Conservation (phyloP, 352 stramenopile genomes). For the Phytophthora rubi region DNA sequence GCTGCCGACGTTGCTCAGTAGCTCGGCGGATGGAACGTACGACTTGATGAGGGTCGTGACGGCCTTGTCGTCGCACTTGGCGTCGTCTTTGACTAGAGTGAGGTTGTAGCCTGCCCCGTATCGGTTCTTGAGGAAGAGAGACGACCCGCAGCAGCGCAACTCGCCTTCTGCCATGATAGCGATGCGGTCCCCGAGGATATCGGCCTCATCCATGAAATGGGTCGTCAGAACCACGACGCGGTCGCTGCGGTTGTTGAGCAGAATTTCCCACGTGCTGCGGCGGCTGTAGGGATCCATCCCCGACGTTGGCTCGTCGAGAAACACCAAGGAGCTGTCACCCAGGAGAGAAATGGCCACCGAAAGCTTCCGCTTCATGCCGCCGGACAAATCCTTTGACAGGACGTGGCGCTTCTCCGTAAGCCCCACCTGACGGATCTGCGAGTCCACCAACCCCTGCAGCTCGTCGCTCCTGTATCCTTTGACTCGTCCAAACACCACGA, state of each 20-base stretch:
- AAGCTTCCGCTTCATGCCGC: slow-evolving; percentile 91
- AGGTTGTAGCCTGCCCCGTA: slow-evolving; percentile 73
- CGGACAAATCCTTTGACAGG: slow-evolving; percentile 59
- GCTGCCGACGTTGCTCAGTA: slow-evolving; percentile 62
- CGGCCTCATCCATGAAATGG: slow-evolving; percentile 96
- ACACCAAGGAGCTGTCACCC: slow-evolving; percentile 77
- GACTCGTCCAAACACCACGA: slow-evolving; percentile 68
- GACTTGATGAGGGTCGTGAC: slow-evolving; percentile 42
- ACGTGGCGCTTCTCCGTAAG: slow-evolving; percentile 64
- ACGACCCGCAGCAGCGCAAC: slow-evolving; percentile 57
- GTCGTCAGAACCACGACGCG: slow-evolving; percentile 90
- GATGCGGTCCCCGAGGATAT: slow-evolving; percentile 86
- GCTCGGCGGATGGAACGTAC: slow-evolving; percentile 40
- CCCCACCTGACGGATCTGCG: slow-evolving; percentile 59
- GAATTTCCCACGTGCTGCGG: slow-evolving; percentile 91
- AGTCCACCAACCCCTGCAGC: slow-evolving; percentile 41
- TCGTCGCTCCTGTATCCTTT: slow-evolving; percentile 56
- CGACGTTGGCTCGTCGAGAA: slow-evolving; percentile 91
- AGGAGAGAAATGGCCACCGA: slow-evolving; percentile 89
- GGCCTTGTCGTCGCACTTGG: slow-evolving; percentile 36
- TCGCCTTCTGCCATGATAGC: slow-evolving; percentile 69
- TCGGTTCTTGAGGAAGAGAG: slow-evolving; percentile 76
- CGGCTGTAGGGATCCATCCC: slow-evolving; percentile 95
- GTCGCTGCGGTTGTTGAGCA: slow-evolving; percentile 53
- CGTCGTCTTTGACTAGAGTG: slow-evolving; percentile 56